phyloP scores from a whole-genome alignment of 176 grass and related monocot species.

The Rhynchospora tenuis region DNA sequence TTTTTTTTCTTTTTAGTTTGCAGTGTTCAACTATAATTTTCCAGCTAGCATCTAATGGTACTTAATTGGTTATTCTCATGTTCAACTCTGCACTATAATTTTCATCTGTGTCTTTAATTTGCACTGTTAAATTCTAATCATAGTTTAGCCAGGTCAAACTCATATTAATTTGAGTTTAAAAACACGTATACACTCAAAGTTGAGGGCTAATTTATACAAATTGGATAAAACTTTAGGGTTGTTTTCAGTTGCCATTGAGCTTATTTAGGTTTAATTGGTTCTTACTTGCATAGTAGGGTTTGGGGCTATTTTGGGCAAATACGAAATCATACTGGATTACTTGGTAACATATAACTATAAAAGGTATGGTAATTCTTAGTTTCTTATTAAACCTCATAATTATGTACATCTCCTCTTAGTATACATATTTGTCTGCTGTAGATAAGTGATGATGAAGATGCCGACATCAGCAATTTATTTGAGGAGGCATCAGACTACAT shows the following conservation, averaged over 20 bases:
- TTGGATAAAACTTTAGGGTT: not conserved
- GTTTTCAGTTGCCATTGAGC: not conserved
- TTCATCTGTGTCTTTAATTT: not conserved
- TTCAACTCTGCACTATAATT: not conserved
- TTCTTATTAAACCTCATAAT: not conserved
- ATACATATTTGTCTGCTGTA: slow-evolving; percentile 13
- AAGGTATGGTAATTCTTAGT: not conserved
- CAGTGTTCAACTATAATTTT: not conserved
- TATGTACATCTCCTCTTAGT: not conserved
- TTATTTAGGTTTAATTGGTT: slow-evolving; percentile 3
- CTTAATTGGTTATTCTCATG: not conserved
- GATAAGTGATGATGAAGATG: slow-evolving; percentile 95
- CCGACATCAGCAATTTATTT: slow-evolving; percentile 80
- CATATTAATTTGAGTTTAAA: not conserved
- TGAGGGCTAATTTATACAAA: too few species aligned
- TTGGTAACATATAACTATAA: not conserved
- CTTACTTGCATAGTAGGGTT: not conserved
- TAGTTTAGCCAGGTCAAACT: not conserved
- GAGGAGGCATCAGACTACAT: slow-evolving; percentile 77
- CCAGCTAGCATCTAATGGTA: not conserved
- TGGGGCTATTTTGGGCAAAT: not conserved
- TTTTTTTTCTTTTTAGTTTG: slow-evolving; percentile 13
- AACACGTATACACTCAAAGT: too few species aligned
- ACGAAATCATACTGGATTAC: not conserved
- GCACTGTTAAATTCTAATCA: not conserved